A percentile compares a stretch with the other conserved stretches of the same genome.
Evolutionary conservation across 768 basidiomycete genomes (phyloP).

Genomic region (Pleurotus tuoliensis): DNA sequence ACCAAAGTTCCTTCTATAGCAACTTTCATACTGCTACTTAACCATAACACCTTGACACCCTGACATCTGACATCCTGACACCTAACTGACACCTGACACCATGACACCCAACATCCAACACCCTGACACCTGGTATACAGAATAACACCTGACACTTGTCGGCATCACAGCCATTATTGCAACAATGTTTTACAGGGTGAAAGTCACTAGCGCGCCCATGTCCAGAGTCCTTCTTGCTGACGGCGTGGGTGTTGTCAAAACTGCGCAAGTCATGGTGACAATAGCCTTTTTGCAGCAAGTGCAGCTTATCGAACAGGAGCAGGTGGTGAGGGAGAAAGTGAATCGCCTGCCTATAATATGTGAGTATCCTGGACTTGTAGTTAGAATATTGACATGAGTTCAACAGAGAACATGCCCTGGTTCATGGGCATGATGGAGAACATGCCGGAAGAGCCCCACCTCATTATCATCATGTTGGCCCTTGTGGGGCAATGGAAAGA

Average conservation of each 20-base stretch:
- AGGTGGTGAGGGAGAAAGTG: background rate
- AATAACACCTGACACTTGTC: too few relatives aligned
- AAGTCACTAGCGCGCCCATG: background rate
- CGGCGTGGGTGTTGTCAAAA: conserved; percentile 19
- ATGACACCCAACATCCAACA: too few relatives aligned
- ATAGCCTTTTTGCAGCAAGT: conserved; percentile 7
- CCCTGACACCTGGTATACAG: too few relatives aligned
- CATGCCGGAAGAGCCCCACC: conserved; percentile 11
- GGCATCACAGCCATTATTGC: too few relatives aligned
- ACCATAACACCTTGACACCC: too few relatives aligned
- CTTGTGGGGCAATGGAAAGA: conserved; percentile 18
- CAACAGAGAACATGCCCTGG: background rate
- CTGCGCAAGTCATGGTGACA: conserved; percentile 12
- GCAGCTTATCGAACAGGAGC: background rate
- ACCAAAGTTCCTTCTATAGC: too few relatives aligned
- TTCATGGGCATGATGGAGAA: background rate
- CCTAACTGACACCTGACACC: too few relatives aligned
- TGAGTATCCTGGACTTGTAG: background rate
- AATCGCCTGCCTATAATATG: background rate
- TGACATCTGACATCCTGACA: too few relatives aligned
- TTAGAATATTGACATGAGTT: too few relatives aligned
- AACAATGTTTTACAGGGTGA: too few relatives aligned
- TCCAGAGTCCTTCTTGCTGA: background rate
- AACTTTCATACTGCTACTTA: too few relatives aligned
- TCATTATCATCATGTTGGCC: conserved; percentile 17